Percentiles rank a stretch among this genome's conserved stretches.
Conservation (phyloP, 1,139 yeast species). For the Scheffersomyces illinoinensis region DNA sequence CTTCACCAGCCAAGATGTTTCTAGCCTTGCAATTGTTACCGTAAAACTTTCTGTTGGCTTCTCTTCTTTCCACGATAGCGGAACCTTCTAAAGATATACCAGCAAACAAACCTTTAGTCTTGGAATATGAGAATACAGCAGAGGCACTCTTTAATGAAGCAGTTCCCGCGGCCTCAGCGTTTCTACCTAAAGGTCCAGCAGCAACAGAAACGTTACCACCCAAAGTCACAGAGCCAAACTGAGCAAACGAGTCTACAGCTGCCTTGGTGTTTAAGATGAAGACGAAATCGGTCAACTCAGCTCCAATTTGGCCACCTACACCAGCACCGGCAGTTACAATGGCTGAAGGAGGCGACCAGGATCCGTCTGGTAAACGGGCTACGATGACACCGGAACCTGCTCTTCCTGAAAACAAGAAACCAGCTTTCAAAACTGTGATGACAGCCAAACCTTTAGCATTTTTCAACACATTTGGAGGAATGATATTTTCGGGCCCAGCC, state of each 20-base stretch:
- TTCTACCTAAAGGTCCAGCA: constrained; percentile 98
- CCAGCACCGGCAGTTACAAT: constrained; percentile 97
- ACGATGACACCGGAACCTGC: constrained; percentile 97
- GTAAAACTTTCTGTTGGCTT: constrained; percentile 92
- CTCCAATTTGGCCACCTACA: constrained; percentile 97
- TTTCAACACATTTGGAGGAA: constrained; percentile 84
- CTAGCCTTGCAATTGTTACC: constrained; percentile 87
- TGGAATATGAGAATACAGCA: constrained; percentile 90
- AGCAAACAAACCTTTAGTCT: constrained; percentile 95
- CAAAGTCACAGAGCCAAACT: constrained; percentile 87
- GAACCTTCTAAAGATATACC: constrained; percentile 98
- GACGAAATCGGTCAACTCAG: constrained; percentile 94
- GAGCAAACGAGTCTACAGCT: constrained; percentile 94
- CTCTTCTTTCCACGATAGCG: constrained; percentile 91
- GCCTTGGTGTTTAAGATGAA: constrained; percentile 82
- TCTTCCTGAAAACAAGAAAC: constrained; percentile 92
- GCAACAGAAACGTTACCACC: constrained; percentile 97
- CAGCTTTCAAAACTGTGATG: constrained; percentile 92
- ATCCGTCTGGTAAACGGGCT: constrained; percentile 90
- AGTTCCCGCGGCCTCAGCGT: constrained; percentile 97
- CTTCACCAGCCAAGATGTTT: constrained; percentile 77
- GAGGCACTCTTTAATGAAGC: constrained; percentile 88
- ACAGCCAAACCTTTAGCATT: constrained; percentile 93
- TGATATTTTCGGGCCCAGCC: constrained; percentile 84
- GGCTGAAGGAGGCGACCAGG: constrained; percentile 99